phyloP scores from a whole-genome alignment of 208 protist species.

The Trypanosoma caninum region DNA sequence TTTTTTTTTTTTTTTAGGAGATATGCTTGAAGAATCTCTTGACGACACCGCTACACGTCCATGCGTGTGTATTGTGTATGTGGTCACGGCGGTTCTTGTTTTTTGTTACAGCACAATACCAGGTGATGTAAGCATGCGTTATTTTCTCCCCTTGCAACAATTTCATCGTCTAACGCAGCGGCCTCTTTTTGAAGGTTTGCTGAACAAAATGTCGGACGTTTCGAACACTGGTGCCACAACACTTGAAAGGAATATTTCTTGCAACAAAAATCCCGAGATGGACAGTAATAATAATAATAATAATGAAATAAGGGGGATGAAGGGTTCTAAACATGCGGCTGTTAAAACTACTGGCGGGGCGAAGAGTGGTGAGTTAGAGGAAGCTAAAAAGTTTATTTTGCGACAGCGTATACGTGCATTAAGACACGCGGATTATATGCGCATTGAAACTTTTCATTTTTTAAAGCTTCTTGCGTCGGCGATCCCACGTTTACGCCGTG shows the following conservation, averaged over 20 bases:
- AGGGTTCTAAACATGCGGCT: background rate
- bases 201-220: background rate
- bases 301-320: background rate
- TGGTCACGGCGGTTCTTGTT: background rate
- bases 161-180: background rate
- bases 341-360: background rate
- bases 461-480: slow-evolving; percentile 30
- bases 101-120: background rate
- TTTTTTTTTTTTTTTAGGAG: slow-evolving; percentile 5
- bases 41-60: background rate
- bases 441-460: slow-evolving; percentile 56
- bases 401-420: slow-evolving; percentile 41
- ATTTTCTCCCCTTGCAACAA: slow-evolving; percentile 12
- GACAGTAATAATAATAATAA: background rate
- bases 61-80: background rate
- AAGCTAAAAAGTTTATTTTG: slow-evolving; percentile 28
- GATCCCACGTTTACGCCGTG: slow-evolving; percentile 31
- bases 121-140: background rate
- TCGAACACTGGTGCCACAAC: background rate
- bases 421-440: slow-evolving; percentile 59
- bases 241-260: background rate
- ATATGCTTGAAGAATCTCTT: slow-evolving; percentile 15
- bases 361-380: slow-evolving; percentile 19
- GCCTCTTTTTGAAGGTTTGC: background rate
- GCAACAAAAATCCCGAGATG: too few relatives aligned